Conservation (phyloP, 805 yeast genomes). For the Kodamaea hsintzibuensis region DNA sequence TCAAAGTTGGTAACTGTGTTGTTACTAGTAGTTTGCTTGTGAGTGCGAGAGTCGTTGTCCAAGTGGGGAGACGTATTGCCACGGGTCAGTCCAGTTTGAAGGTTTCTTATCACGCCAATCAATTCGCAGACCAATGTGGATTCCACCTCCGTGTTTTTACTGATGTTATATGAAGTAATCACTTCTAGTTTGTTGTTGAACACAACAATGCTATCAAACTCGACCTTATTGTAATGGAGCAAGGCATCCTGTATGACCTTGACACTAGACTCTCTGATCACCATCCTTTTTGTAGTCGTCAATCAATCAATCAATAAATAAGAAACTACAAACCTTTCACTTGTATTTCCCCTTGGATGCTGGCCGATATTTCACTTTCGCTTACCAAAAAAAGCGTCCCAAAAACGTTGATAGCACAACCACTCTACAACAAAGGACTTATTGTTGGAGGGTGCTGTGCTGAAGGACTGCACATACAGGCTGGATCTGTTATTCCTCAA, state of each 20-base stretch:
- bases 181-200: background rate
- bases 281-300: no score
- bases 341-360: background rate
- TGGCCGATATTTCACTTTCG: background rate
- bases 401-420: constrained; percentile 2
- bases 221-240: constrained; percentile 2
- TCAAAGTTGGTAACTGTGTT: constrained; percentile 4
- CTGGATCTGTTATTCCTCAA: background rate
- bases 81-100: background rate
- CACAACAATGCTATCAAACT: constrained; percentile 4
- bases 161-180: background rate
- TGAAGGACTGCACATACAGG: background rate
- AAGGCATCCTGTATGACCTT: constrained; percentile 2
- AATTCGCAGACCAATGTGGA: constrained; percentile 1
- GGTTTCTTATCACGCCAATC: constrained; percentile 1
- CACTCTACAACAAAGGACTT: background rate
- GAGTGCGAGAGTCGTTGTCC: background rate
- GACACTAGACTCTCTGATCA: background rate
- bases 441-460: background rate
- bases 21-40: background rate
- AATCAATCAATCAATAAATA: no score
- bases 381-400: background rate
- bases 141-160: background rate
- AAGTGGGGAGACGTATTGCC: background rate
- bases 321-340: no score